Evolutionary conservation across 441 rosid genomes (phyloP).

Genomic region (Aleurites moluccanus): DNA sequence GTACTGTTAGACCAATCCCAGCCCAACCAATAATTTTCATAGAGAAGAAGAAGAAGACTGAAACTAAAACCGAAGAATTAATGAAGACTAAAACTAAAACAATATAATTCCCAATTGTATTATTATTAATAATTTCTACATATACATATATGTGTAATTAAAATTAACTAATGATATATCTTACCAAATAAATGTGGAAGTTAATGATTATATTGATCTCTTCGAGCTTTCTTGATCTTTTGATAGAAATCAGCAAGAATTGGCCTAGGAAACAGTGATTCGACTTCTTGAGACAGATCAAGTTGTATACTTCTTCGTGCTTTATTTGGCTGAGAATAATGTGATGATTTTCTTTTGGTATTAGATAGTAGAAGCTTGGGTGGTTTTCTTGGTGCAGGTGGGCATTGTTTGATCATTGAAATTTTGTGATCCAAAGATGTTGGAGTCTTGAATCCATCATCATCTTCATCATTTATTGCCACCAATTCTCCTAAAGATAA

Average conservation of each 20-base stretch:
- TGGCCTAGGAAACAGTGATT: conserved; percentile 39
- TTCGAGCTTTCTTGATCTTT: conserved; percentile 61
- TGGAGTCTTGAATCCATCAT: conserved; percentile 72
- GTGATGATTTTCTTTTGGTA: conserved; percentile 37
- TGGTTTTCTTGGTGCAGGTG: conserved; percentile 68
- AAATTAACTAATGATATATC: background rate
- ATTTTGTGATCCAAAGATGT: conserved; percentile 60
- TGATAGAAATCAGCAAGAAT: conserved; percentile 37
- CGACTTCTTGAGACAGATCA: conserved; percentile 52
- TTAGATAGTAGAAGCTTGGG: conserved; percentile 24
- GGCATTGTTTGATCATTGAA: conserved; percentile 49
- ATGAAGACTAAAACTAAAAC: background rate
- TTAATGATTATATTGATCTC: conserved; percentile 23
- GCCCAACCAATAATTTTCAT: background rate
- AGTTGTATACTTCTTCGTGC: conserved; percentile 25
- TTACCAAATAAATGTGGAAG: conserved; percentile 5
- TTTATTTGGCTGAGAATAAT: background rate
- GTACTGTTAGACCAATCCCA: conserved; percentile 18
- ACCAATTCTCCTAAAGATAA: conserved; percentile 14
- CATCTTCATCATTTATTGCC: conserved; percentile 22
- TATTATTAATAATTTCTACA: background rate
- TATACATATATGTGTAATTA: background rate
- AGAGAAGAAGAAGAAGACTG: background rate
- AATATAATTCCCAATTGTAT: background rate
- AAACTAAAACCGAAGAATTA: too few relatives aligned